Evolutionary conservation across 2,329 filamentous ascomycete species (phyloP).

Genomic region (Teratosphaeria epicoccoides): DNA sequence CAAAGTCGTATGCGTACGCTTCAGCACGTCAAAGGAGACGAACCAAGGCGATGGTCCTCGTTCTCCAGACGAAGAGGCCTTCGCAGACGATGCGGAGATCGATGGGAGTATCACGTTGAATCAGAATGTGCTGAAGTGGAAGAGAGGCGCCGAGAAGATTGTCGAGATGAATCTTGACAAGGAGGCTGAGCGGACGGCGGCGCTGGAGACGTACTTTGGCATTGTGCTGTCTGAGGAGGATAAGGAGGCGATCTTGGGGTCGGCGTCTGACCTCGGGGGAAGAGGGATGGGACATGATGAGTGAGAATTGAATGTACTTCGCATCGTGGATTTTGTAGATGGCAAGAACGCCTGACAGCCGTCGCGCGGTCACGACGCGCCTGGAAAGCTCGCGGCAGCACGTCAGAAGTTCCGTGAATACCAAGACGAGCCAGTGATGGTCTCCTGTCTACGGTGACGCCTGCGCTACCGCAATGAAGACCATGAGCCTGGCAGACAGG

Average conservation of each 20-base stretch:
- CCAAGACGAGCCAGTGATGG: too few species aligned
- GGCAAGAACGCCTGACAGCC: too few species aligned
- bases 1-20: conserved; percentile 7
- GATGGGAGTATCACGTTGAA: conserved; percentile 17
- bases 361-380: too few species aligned
- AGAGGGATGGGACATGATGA: background rate
- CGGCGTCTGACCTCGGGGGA: conserved; percentile 7
- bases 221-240: conserved; percentile 33
- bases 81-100: conserved; percentile 13
- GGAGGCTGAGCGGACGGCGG: conserved; percentile 34
- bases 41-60: conserved; percentile 6
- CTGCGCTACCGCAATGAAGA: too few species aligned
- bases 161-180: conserved; percentile 30
- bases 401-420: too few species aligned
- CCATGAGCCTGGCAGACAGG: too few species aligned
- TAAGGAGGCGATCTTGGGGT: conserved; percentile 27
- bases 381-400: too few species aligned
- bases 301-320: background rate
- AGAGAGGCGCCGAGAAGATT: conserved; percentile 23
- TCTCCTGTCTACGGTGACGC: too few species aligned
- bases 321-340: too few species aligned
- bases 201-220: conserved; percentile 36
- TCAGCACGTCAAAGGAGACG: conserved; percentile 11
- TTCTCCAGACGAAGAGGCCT: conserved; percentile 6
- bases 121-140: conserved; percentile 20